A percentile compares a stretch with the other conserved stretches of the same genome.
These are phyloP conservation scores for Zancudomyces culisetae DNA, from an alignment of 371 early-diverging fungal species.

Conservation along the genomic window DNA sequence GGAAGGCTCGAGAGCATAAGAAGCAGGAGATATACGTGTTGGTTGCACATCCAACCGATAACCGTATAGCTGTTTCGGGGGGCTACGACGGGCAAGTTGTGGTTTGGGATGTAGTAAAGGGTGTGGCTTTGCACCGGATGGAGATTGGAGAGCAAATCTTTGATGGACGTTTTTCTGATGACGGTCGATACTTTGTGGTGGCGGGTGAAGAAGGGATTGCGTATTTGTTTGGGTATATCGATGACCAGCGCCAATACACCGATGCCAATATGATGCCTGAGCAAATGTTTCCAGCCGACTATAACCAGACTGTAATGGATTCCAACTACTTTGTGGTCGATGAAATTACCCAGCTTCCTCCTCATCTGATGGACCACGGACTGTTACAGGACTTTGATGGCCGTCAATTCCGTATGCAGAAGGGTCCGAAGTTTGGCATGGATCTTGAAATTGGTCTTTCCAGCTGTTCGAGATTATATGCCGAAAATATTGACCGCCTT, in stretches of 20 bases:
- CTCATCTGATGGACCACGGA: slow-evolving; percentile 40
- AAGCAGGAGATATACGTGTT: slow-evolving; percentile 46
- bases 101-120: slow-evolving; percentile 50
- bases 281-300: slow-evolving; percentile 59
- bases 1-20: slow-evolving; percentile 15
- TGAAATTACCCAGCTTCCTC: slow-evolving; percentile 41
- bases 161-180: slow-evolving; percentile 32
- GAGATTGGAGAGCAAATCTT: slow-evolving; percentile 26
- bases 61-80: slow-evolving; percentile 48
- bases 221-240: slow-evolving; percentile 41
- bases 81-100: slow-evolving; percentile 71
- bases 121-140: slow-evolving; percentile 23
- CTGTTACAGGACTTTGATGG: slow-evolving; percentile 47
- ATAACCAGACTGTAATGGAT: slow-evolving; percentile 36
- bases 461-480: too few relatives aligned
- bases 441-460: slow-evolving; percentile 29
- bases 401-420: slow-evolving; percentile 42
- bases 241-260: slow-evolving; percentile 31
- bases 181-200: slow-evolving; percentile 40
- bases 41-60: slow-evolving; percentile 51
- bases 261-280: slow-evolving; percentile 38
- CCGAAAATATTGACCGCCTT: slow-evolving; percentile 29
- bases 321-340: slow-evolving; percentile 49
- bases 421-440: slow-evolving; percentile 35
- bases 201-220: slow-evolving; percentile 49